Evolutionary conservation across 129 eudicot species (phyloP), one percentile per base, ranked within the genome.

Genomic region (Lactuca saligna): DNA sequence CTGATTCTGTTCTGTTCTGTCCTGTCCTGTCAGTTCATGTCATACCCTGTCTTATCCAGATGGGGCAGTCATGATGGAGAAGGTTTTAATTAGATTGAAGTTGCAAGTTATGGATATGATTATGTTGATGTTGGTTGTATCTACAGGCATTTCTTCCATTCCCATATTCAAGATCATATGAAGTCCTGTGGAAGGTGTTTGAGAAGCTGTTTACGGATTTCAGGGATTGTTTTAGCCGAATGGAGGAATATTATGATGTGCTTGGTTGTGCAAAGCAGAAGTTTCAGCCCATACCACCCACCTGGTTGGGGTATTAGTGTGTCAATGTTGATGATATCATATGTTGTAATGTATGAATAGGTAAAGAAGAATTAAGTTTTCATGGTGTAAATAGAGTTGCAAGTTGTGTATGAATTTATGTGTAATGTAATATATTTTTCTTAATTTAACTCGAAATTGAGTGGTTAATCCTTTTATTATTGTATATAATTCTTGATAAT

Each of bases 191-290:
- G 86, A 83, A 76, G 79, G 68, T 83, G 35, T 83, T 80, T 56
- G 92, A 86, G 46, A 80, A 86, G 65, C 68, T 86, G 13, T 86
- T 86, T 63, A 83, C 84, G 20, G 92, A 86, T 62, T 86, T 78
- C 25, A 77, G 88, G 20, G 88, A 83, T 39, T 83, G 86, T 75
- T 68, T 86, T 61, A 58, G 41, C 17, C 38, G 49, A 12, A 53
- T 63, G 34, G 88, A 86, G 15, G 86, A 86, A 9, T 80, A 74
- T 72, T 86, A 75, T 33, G 86, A 86, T 58, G 63, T 86, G 32
- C 65, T 86, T 81, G 80, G 80, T 38, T 53, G 66, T 57, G 88
- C 92, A 49, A 86, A 86, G 73, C 81, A 76, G 14, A 83, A 70
- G 37, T 86, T 86, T 66, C 86, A 77, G 80, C 86, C 80, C 10